phyloP scores from a whole-genome alignment of 129 eudicot genomes.

The Logfia minima region DNA sequence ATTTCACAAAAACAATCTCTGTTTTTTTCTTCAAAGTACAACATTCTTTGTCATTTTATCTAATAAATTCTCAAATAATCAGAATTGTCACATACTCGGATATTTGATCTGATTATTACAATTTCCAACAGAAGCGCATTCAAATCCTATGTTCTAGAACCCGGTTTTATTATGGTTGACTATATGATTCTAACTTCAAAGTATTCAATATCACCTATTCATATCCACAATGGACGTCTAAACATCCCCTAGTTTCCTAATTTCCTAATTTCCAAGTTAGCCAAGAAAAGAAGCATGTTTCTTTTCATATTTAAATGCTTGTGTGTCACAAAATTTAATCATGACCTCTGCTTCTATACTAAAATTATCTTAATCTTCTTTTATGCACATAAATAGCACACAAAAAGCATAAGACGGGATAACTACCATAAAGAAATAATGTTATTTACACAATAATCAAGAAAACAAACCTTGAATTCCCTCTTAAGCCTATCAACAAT shows the following conservation, averaged over 20 bases:
- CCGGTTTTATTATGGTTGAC: neutral
- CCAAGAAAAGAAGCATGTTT: neutral
- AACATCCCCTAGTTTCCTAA: neutral
- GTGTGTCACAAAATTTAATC: too few species aligned
- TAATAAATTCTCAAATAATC: neutral
- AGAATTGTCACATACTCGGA: neutral
- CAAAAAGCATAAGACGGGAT: neutral
- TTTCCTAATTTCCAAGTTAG: neutral
- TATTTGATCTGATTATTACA: neutral
- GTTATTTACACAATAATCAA: neutral
- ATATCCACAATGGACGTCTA: neutral
- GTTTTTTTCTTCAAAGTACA: neutral
- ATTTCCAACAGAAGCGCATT: neutral
- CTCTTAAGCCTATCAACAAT: conserved; percentile 72
- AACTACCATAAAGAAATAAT: neutral
- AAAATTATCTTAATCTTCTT: neutral
- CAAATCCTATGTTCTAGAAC: neutral
- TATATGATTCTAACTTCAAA: neutral
- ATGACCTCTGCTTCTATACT: neutral
- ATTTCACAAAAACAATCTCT: neutral
- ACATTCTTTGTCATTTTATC: neutral
- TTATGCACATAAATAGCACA: neutral
- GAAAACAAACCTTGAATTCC: conserved; percentile 42
- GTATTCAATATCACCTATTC: neutral
- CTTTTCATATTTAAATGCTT: too few species aligned